These are phyloP conservation scores for Purpureocillium lavendulum DNA, from an alignment of 2,329 filamentous ascomycete species.

Conservation along the genomic window DNA sequence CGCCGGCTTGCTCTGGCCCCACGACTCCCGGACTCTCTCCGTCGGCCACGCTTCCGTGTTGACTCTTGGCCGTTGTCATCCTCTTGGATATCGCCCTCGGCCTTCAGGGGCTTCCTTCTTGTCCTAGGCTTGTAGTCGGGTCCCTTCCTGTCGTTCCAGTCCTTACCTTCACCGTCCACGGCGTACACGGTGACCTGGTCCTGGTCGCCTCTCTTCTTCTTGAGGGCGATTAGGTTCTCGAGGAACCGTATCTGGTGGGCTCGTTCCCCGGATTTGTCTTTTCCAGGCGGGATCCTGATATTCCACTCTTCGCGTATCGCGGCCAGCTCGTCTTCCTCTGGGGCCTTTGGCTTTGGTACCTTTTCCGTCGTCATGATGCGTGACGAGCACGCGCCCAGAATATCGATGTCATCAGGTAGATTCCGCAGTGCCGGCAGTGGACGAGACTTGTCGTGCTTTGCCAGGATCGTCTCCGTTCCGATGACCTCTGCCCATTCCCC, in stretches of 20 bases:
- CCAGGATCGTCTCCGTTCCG: constrained; percentile 76
- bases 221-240: constrained; percentile 56
- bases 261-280: constrained; percentile 38
- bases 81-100: neutral
- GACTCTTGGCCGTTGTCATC: constrained; percentile 14
- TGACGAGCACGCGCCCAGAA: constrained; percentile 59
- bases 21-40: constrained; percentile 9
- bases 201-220: constrained; percentile 53
- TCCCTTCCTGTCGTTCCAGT: constrained; percentile 31
- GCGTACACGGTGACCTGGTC: constrained; percentile 58
- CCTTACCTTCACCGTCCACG: constrained; percentile 30
- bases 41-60: neutral
- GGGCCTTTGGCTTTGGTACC: constrained; percentile 40
- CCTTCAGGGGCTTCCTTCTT: constrained; percentile 9
- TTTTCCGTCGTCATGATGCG: constrained; percentile 49
- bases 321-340: constrained; percentile 23
- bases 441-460: constrained; percentile 25
- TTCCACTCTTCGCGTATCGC: constrained; percentile 33
- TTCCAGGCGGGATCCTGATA: constrained; percentile 35
- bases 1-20: constrained; percentile 10
- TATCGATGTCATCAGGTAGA: constrained; percentile 49
- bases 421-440: constrained; percentile 33
- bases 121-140: constrained; percentile 29
- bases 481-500: constrained; percentile 77
- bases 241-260: constrained; percentile 49